Base-by-base conservation (phyloP, 768 basidiomycete genomes). In the Cystofilobasidium bisporidii region DNA sequence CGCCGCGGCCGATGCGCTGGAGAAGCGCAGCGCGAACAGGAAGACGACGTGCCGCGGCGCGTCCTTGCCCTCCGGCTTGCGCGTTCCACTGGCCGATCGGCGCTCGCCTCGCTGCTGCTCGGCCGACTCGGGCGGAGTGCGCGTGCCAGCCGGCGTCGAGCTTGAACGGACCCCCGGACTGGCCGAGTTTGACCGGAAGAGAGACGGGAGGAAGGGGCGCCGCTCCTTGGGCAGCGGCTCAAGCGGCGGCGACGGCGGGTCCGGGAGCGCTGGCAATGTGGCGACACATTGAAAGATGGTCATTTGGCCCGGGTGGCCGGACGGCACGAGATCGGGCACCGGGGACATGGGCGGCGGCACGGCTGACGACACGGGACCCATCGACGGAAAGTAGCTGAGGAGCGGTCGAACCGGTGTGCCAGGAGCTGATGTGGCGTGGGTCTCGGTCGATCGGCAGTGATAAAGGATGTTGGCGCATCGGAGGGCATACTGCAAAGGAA, bases 391-490 rank as follows among this genome's bases (percentile, higher is more conserved):
- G 61, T 50, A 41, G 59, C 24, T 5, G 30, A 50, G 5, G 53
- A 47, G 14, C 12, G 36, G 28, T 40, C 33, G 40, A 33, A 48
- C 14, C 24, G 32, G 65, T 38, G 33, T 61, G 33, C 26, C 30
- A 1, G 58, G 50, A 17, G 28, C 45, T 4, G 53, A 61, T 33
- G 40, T 18, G 36, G 33, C 32, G 8, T 56, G 64, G 1, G n/a
- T 20, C 40, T 65, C 56, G 60, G 47, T 59, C 18, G 67, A 62
- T 0, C 67, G 53, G 33, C 47, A 30, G 68, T 76, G 76, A 63
- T 75, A 76, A 9, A 75, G 56, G 62, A 76, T 72, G 15, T 75
- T 74, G 5, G 69, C 71, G 36, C 73, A 75, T 2, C 76, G 71
- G 3, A 76, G 69, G 1, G 74, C 72, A 55, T 75, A 76, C 68